Evolutionary conservation across 805 yeast genomes (phyloP).

Genomic region (Barnettozyma vustinii): DNA sequence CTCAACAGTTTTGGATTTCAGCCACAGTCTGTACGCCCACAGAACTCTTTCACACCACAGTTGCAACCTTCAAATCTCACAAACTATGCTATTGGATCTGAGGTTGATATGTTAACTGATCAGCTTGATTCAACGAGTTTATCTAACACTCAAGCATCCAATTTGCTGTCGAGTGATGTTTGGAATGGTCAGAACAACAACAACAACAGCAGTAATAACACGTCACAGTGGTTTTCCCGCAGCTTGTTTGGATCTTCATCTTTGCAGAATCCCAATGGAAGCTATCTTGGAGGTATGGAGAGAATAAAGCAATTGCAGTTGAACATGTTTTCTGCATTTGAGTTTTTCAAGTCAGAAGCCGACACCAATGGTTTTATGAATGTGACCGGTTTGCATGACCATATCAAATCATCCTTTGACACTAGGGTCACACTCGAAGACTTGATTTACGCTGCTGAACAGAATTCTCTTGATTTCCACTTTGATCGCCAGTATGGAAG

Average conservation of each 20-base stretch:
- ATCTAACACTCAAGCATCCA: background rate
- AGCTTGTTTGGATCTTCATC: background rate
- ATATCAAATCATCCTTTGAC: slow-evolving; percentile 3
- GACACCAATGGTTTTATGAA: slow-evolving; percentile 10
- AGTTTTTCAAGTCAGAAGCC: slow-evolving; percentile 3
- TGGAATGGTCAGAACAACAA: background rate
- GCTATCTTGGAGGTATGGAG: background rate
- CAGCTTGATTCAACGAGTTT: background rate
- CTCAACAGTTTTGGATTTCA: background rate
- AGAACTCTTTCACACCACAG: background rate
- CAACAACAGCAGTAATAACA: background rate
- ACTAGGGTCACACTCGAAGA: slow-evolving; percentile 2
- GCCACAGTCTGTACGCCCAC: slow-evolving; percentile 1
- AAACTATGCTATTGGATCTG: slow-evolving; percentile 1
- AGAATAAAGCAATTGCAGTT: slow-evolving; percentile 8
- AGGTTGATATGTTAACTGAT: slow-evolving; percentile 6
- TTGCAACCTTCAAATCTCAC: background rate
- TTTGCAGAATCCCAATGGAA: background rate
- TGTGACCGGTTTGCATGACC: background rate
- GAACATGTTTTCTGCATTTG: slow-evolving; percentile 10
- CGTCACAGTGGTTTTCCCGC: background rate
- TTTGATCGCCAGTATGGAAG: slow-evolving; percentile 11
- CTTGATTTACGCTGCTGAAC: slow-evolving; percentile 13
- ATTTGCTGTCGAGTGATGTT: background rate
- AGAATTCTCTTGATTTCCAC: slow-evolving; percentile 10